Evolutionary conservation across 1,284 basidiomycete species (phyloP).

Genomic region (Rhodotorula sp.): DNA sequence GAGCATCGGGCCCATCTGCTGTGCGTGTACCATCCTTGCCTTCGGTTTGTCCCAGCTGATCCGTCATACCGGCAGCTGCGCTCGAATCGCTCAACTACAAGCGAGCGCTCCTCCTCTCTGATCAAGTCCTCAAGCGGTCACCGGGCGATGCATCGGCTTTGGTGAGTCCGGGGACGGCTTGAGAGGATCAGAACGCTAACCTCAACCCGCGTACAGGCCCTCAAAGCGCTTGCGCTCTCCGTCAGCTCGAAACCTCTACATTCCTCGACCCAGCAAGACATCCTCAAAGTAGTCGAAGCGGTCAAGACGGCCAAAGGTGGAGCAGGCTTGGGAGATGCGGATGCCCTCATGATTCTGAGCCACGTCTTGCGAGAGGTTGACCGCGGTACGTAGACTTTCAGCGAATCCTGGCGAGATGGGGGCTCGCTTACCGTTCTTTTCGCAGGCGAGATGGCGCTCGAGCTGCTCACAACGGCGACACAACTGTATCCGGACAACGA

Average conservation of each 20-base stretch:
- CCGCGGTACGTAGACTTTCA: slow-evolving; percentile 58
- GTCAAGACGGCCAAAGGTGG: slow-evolving; percentile 62
- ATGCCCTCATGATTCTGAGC: slow-evolving; percentile 26
- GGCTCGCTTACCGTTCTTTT: not conserved
- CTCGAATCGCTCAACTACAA: slow-evolving; percentile 80
- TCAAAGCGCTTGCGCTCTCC: slow-evolving; percentile 78
- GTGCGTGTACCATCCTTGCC: not conserved
- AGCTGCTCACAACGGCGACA: slow-evolving; percentile 46
- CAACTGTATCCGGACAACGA: slow-evolving; percentile 69
- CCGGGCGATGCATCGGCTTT: slow-evolving; percentile 69
- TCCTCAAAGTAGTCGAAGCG: slow-evolving; percentile 55
- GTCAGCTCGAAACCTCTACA: slow-evolving; percentile 69
- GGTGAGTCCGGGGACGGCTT: slow-evolving; percentile 51
- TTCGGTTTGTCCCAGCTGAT: not conserved
- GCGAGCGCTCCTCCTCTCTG: slow-evolving; percentile 74
- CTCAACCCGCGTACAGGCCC: slow-evolving; percentile 55
- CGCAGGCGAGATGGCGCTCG: slow-evolving; percentile 42
- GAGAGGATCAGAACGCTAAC: not conserved
- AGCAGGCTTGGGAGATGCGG: slow-evolving; percentile 62
- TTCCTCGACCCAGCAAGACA: slow-evolving; percentile 60
- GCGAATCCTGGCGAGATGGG: not conserved
- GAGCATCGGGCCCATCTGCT: slow-evolving; percentile 24
- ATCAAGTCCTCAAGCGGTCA: slow-evolving; percentile 76
- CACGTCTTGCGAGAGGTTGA: slow-evolving; percentile 68
- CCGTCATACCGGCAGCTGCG: slow-evolving; percentile 58